Evolutionary conservation across 148 eudicot species (phyloP), one percentile per base, ranked within the genome.

Genomic region (Cornus florida): DNA sequence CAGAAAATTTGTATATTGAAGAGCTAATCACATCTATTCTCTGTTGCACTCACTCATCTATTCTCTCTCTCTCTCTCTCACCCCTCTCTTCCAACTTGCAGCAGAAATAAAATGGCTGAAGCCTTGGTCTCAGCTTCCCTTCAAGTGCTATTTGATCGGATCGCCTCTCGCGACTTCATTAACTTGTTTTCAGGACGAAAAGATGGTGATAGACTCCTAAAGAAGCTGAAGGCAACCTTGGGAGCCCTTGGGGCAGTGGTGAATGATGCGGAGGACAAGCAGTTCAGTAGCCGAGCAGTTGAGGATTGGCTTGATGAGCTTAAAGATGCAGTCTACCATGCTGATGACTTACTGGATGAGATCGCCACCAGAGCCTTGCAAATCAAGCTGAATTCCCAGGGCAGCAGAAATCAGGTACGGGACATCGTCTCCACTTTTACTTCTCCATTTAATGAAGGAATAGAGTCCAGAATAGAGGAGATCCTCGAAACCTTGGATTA

Each of bases 401-500:
- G 48, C 19, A 64, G 3, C 68, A 70, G 8, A 8, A 57, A 35
- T 31, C 75, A 76, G 70, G 70, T 82, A 13, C 0, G 53, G 9
- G 38, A 35, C 32, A 46, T 10, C 19, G 56, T 10, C 20, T 67
- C 2, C 35, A 35, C 66, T 50, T 60, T 69, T 3, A 20, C 3
- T 33, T 22, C 69, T 17, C 24, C 50, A 41, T 77, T 43, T 77
- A 13, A 53, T 17, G 28, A 19, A 48, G 32, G 17, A 20, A 80
- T 69, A 67, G 74, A 22, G 62, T 28, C 71, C 9, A 71, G 10
- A 39, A 79, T 80, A 62, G 67, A 64, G 23, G 64, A 68, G 48
- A 75, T 85, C 62, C 77, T 8, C 22, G 0, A 1, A 11, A 76
- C 78, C 56, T 70, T 85, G 3, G 81, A 85, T 62, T 31, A 22